Percentiles rank a stretch among this genome's conserved stretches.
phyloP scores from a whole-genome alignment of 2,329 filamentous ascomycete species.

The Talaromyces sp. region DNA sequence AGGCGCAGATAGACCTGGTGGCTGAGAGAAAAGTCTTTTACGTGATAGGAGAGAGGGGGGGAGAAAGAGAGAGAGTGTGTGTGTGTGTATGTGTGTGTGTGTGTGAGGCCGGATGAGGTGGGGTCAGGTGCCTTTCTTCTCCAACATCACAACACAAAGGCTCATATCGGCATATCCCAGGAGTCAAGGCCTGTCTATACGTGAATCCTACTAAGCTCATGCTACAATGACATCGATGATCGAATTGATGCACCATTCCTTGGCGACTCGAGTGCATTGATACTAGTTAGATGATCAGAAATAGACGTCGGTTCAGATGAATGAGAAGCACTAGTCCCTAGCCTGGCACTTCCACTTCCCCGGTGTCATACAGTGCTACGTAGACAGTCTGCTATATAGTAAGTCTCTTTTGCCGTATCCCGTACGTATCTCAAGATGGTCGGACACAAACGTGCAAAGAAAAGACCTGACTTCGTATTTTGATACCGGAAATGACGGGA shows the following conservation, averaged over 20 bases:
- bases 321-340: neutral
- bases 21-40: neutral
- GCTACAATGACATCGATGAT: neutral
- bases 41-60: neutral
- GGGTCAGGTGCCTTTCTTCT: neutral
- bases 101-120: too few species aligned
- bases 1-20: neutral
- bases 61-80: neutral
- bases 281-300: neutral
- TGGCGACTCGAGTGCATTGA: neutral
- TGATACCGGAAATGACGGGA: slow-evolving; percentile 1
- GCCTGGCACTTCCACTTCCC: neutral
- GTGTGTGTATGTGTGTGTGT: too few species aligned
- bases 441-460: neutral
- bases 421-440: neutral
- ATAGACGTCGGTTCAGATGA: neutral
- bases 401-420: neutral
- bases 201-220: neutral
- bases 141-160: neutral
- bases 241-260: neutral
- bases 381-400: neutral
- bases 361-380: neutral
- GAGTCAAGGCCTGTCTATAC: neutral
- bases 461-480: neutral
- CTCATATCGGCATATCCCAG: neutral